These are phyloP conservation scores for Phaeophleospora eucalypticola DNA, from an alignment of 2,329 filamentous ascomycete species.

Conservation along the genomic window DNA sequence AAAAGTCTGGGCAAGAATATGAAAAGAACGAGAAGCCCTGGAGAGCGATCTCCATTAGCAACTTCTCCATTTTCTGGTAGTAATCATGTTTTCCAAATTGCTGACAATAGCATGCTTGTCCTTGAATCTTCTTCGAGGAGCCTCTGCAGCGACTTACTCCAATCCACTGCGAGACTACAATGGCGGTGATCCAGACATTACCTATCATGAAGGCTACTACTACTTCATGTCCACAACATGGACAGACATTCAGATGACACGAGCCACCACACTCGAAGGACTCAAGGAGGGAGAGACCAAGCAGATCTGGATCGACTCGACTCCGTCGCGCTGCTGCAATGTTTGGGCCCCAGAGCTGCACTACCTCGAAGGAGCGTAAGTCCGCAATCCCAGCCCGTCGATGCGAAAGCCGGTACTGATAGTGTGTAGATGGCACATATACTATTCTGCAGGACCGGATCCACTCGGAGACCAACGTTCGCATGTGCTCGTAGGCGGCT, in stretches of 20 bases:
- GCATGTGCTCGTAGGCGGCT: too few relatives aligned
- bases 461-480: too few relatives aligned
- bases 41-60: too few relatives aligned
- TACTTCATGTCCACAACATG: conserved; percentile 56
- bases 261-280: conserved; percentile 52
- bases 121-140: too few relatives aligned
- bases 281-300: conserved; percentile 53
- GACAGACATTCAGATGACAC: conserved; percentile 53
- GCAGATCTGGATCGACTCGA: conserved; percentile 48
- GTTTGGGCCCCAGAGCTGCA: conserved; percentile 58
- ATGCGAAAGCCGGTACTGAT: too few relatives aligned
- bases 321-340: conserved; percentile 49
- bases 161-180: conserved; percentile 51
- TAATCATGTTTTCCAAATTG: too few relatives aligned
- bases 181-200: conserved; percentile 53
- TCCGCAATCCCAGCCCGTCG: not conserved
- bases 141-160: conserved; percentile 36
- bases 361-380: conserved; percentile 38
- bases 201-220: conserved; percentile 52
- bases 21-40: too few relatives aligned
- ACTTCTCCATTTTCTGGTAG: too few relatives aligned
- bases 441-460: too few relatives aligned
- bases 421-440: too few relatives aligned
- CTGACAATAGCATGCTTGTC: too few relatives aligned
- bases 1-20: too few relatives aligned